A percentile compares a stretch with the other conserved stretches of the same genome.
phyloP scores from a whole-genome alignment of 371 early-diverging fungal species.

The Choanephora cucurbitarum region DNA sequence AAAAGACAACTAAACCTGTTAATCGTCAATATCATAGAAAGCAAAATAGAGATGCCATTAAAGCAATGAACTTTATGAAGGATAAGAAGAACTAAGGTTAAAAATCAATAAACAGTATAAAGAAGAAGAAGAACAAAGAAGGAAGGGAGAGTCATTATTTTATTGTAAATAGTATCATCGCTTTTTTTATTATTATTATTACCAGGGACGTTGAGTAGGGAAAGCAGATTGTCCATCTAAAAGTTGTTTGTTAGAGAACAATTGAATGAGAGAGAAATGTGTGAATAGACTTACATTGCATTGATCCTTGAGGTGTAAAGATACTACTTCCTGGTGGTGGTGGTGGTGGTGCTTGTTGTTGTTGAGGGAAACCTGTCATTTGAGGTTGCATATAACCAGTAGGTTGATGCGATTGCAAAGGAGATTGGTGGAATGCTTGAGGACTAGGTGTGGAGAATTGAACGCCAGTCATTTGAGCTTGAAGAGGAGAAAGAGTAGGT shows the following conservation, averaged over 20 bases:
- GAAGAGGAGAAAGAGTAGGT: slow-evolving; percentile 32
- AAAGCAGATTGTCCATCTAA: slow-evolving; percentile 32
- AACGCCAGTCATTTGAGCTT: slow-evolving; percentile 37
- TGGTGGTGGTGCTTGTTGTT: slow-evolving; percentile 10
- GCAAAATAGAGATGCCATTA: slow-evolving; percentile 68
- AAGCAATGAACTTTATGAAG: slow-evolving; percentile 77
- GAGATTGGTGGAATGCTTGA: slow-evolving; percentile 39
- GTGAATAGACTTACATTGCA: slow-evolving; percentile 29
- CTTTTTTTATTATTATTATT: no score
- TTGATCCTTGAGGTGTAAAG: slow-evolving; percentile 35
- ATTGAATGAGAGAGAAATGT: not conserved
- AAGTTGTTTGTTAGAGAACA: not conserved
- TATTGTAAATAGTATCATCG: no score
- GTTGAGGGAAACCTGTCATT: slow-evolving; percentile 23
- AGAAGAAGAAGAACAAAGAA: no score
- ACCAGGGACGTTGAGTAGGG: slow-evolving; percentile 29
- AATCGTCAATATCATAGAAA: slow-evolving; percentile 68
- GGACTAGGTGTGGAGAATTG: slow-evolving; percentile 39
- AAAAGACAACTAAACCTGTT: slow-evolving; percentile 47
- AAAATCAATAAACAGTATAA: no score
- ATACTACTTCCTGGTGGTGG: slow-evolving; percentile 24
- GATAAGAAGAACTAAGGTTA: slow-evolving; percentile 73
- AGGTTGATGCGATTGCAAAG: slow-evolving; percentile 31
- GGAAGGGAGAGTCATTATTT: no score
- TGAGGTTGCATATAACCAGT: slow-evolving; percentile 28